A percentile compares a stretch with the other conserved stretches of the same genome.
phyloP scores from a whole-genome alignment of 2,329 filamentous ascomycete species.

The Orbilia oligospora region DNA sequence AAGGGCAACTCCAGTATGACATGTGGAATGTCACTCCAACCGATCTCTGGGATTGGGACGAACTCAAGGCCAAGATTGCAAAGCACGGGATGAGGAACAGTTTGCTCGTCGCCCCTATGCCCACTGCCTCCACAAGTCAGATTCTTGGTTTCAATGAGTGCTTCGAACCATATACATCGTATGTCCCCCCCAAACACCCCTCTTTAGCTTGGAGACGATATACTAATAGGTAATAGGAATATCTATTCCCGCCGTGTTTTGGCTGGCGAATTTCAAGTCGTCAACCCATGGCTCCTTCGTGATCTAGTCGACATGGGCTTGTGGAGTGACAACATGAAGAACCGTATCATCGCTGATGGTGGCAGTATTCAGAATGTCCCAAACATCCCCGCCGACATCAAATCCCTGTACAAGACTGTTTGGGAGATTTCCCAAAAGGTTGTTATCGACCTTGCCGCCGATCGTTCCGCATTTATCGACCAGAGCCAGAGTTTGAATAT shows the following conservation, averaged over 20 bases:
- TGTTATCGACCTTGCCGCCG: slow-evolving; percentile 97
- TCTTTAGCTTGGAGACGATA: neutral
- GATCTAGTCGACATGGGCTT: slow-evolving; percentile 97
- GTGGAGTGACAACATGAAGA: slow-evolving; percentile 99
- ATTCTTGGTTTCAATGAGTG: slow-evolving; percentile 99
- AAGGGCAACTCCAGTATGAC: slow-evolving; percentile 97
- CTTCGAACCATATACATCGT: slow-evolving; percentile 98
- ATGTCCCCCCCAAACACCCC: slow-evolving; percentile 32
- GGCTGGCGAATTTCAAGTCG: slow-evolving; percentile 98
- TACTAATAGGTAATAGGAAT: slow-evolving; percentile 71
- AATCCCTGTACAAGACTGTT: slow-evolving; percentile 98
- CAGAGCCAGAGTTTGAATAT: slow-evolving; percentile 99
- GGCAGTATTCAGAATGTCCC: slow-evolving; percentile 97
- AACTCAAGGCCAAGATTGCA: slow-evolving; percentile 90
- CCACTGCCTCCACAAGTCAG: slow-evolving; percentile 95
- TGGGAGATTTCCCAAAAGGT: slow-evolving; percentile 98
- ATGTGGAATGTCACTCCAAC: slow-evolving; percentile 97
- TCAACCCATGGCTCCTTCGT: slow-evolving; percentile 98
- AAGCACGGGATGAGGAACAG: slow-evolving; percentile 96
- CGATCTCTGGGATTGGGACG: slow-evolving; percentile 95
- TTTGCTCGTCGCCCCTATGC: slow-evolving; percentile 95
- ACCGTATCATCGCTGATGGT: slow-evolving; percentile 97
- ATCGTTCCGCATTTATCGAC: slow-evolving; percentile 96
- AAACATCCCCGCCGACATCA: slow-evolving; percentile 95
- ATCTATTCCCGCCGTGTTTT: slow-evolving; percentile 99